Base-by-base conservation (phyloP, 371 early-diverging fungal species). In the Lichtheimia ornata region DNA sequence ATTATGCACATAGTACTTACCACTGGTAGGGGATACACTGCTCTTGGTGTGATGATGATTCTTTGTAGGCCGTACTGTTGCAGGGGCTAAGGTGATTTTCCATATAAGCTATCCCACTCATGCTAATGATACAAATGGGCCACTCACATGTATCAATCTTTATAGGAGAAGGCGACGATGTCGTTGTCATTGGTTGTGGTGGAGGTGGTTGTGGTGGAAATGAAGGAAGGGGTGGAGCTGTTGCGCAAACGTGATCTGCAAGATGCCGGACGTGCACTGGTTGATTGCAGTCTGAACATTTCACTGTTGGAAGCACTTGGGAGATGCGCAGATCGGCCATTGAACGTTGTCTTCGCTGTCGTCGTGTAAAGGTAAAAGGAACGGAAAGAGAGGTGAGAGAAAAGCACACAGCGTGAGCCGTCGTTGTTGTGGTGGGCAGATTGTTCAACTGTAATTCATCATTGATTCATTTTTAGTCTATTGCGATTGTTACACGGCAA, bases 241-340 rank as follows among this genome's bases (percentile, higher is more conserved):
- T 28, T n/a, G 49, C 24, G 30, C 65, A 65, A 25, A 56, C 27
- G 35, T 65, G 65, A 44, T 56, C 45, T 17, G 65, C 56, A 17
- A 65, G 25, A 12, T 65, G 54, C 15, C 61, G 40, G 2, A 65
- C 30, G 22, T 61, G 58, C 13, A 65, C 56, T 1, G 52, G 42
- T 43, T 44, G 25, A 40, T 28, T 14, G 50, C 65, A 65, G 43
- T 59, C 42, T 15, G 59, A 53, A 17, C 65, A 65, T 45, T 44
- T 63, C 24, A 64, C 64, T 3, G 55, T 59, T 5, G 64, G 64
- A 15, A 64, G 27, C 14, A 59, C 40, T 50, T 59, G 50, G 28
- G 60, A 59, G 40, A 59, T 52, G 50, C 60, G 60, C 42, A 30
- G 14, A 18, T 59, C 60, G 18, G 60, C 52, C 60, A 59, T 59